Percentiles rank a stretch among this genome's conserved stretches.
These are phyloP conservation scores for Talaromyces sp. DNA, from an alignment of 2,329 filamentous ascomycete species.

Conservation along the genomic window DNA sequence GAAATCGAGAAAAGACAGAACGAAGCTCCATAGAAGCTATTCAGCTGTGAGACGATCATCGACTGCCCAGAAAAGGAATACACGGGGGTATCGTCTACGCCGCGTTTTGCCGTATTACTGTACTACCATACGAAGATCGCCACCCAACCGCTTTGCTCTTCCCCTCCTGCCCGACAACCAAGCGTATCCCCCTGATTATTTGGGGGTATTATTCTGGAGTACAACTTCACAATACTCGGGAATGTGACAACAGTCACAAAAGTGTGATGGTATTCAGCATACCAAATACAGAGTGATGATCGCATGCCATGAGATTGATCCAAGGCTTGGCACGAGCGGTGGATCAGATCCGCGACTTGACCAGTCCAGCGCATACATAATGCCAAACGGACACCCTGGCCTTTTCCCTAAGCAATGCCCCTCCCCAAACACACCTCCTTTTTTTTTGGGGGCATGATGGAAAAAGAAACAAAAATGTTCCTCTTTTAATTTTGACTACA, in stretches of 20 bases:
- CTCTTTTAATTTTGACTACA: background rate
- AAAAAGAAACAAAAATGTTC: background rate
- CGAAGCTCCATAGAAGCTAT: background rate
- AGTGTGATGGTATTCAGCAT: slow-evolving; percentile 5
- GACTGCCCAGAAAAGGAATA: background rate
- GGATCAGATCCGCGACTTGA: slow-evolving; percentile 17
- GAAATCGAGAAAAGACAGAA: background rate
- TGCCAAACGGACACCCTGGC: slow-evolving; percentile 24
- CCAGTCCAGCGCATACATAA: slow-evolving; percentile 21
- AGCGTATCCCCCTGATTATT: background rate
- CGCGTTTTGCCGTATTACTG: too few relatives aligned
- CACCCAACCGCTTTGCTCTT: background rate
- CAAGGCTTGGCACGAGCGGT: slow-evolving; percentile 22
- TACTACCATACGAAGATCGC: background rate
- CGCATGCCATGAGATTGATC: slow-evolving; percentile 25
- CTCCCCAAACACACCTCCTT: too few relatives aligned
- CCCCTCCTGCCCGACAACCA: background rate
- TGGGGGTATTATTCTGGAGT: background rate
- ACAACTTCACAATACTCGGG: background rate
- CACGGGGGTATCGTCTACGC: background rate
- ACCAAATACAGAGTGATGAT: slow-evolving; percentile 12
- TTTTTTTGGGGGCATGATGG: too few relatives aligned
- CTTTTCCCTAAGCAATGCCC: slow-evolving; percentile 15
- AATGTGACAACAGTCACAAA: background rate
- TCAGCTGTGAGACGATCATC: background rate